Evolutionary conservation across 176 grass and related monocot species (phyloP).

Genomic region (Avena eriantha): DNA sequence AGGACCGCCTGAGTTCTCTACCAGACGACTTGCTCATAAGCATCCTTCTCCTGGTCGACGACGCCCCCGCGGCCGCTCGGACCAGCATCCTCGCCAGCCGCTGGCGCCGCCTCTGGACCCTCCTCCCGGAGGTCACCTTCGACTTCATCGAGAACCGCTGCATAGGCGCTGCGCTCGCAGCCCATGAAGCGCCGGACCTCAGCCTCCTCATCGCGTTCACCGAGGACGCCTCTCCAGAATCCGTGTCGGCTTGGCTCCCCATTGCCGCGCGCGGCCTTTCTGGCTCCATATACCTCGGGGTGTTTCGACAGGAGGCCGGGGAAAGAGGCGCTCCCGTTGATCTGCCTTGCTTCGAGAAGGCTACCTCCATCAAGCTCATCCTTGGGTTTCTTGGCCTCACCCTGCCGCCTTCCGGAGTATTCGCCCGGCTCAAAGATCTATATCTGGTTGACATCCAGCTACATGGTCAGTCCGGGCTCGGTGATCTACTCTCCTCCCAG

Average conservation of each 20-base stretch:
- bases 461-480: background rate
- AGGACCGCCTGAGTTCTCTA: too few species aligned
- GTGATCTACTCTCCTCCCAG: background rate
- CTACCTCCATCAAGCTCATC: too few species aligned
- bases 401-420: too few species aligned
- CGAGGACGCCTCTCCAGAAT: background rate
- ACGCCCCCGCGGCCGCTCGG: too few species aligned
- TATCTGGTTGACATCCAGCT: background rate
- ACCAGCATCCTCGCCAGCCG: too few species aligned
- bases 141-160: too few species aligned
- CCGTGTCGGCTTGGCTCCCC: background rate
- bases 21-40: too few species aligned
- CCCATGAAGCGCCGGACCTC: background rate
- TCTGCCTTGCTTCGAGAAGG: too few species aligned
- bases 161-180: background rate
- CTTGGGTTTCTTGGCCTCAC: too few species aligned
- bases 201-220: background rate
- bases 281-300: background rate
- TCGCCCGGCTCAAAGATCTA: background rate
- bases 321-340: background rate
- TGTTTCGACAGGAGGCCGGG: background rate
- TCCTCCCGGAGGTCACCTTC: too few species aligned
- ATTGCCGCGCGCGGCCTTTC: background rate
- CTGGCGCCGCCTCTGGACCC: too few species aligned
- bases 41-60: too few species aligned